Percentiles rank a stretch among this genome's conserved stretches.
These are phyloP conservation scores for Pleurotus sapidus DNA, from an alignment of 768 basidiomycete genomes.

Conservation along the genomic window DNA sequence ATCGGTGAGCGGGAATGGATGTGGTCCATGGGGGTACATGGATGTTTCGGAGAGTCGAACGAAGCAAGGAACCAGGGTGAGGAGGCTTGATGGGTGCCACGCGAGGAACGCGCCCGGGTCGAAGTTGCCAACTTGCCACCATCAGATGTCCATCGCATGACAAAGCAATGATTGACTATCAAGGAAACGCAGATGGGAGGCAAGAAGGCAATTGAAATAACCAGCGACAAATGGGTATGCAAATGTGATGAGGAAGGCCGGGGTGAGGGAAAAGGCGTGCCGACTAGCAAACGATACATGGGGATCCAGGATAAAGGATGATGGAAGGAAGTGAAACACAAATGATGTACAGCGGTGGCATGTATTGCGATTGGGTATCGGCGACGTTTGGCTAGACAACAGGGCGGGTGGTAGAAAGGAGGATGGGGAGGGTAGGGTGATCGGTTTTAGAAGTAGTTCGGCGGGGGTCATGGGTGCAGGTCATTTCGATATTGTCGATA, in stretches of 20 bases:
- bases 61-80: too few relatives aligned
- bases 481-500: constrained; percentile 10
- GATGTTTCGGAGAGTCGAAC: too few relatives aligned
- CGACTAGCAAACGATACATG: constrained; percentile 9
- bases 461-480: constrained; percentile 7
- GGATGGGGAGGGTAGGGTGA: background rate
- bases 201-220: background rate
- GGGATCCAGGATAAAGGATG: constrained; percentile 1
- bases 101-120: too few relatives aligned
- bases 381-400: constrained; percentile 8
- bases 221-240: background rate
- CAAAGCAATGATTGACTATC: background rate
- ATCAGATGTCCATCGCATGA: background rate
- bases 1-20: too few relatives aligned
- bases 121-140: too few relatives aligned
- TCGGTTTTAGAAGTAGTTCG: background rate
- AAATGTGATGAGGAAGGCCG: background rate
- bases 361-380: background rate
- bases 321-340: background rate
- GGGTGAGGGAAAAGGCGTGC: background rate
- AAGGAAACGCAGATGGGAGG: background rate
- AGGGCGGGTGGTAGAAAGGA: background rate
- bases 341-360: constrained; percentile 3
- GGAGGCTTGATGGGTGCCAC: too few relatives aligned
- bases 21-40: too few relatives aligned